phyloP scores from a whole-genome alignment of 1,284 basidiomycete species.

The Mycena citricolor region DNA sequence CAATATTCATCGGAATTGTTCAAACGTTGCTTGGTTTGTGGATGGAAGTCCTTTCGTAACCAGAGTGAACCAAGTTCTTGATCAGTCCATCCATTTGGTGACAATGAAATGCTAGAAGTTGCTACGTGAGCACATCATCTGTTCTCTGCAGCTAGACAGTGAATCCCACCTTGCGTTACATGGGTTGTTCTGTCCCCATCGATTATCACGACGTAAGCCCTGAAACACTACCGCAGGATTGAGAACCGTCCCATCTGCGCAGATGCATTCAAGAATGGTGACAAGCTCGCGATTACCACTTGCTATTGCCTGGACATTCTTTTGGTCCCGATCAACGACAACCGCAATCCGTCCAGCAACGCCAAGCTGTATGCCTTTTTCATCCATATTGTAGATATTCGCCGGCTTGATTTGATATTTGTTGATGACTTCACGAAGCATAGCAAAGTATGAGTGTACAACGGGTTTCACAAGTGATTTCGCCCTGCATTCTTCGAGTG shows the following conservation, averaged over 20 bases:
- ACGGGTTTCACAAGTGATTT: not conserved
- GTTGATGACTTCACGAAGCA: not conserved
- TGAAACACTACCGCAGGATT: conserved; percentile 8
- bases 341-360: not conserved
- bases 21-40: conserved; percentile 24
- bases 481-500: conserved; percentile 5
- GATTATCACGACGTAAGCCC: conserved; percentile 5
- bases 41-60: conserved; percentile 34
- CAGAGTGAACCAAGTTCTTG: conserved; percentile 29
- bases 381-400: conserved; percentile 28
- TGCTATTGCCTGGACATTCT: conserved; percentile 2
- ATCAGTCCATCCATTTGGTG: conserved; percentile 21
- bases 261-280: conserved; percentile 10
- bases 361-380: conserved; percentile 21
- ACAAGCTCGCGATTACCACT: conserved; percentile 10
- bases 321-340: conserved; percentile 12
- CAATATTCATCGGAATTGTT: conserved; percentile 26
- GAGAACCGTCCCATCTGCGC: not conserved
- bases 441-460: conserved; percentile 3
- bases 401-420: conserved; percentile 2
- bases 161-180: conserved; percentile 10
- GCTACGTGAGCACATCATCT: too few species aligned
- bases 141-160: not conserved
- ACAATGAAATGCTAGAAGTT: conserved; percentile 6
- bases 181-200: conserved; percentile 10